These are phyloP conservation scores for Ascochyta koolunga DNA, from an alignment of 2,329 filamentous ascomycete genomes.

Conservation along the genomic window DNA sequence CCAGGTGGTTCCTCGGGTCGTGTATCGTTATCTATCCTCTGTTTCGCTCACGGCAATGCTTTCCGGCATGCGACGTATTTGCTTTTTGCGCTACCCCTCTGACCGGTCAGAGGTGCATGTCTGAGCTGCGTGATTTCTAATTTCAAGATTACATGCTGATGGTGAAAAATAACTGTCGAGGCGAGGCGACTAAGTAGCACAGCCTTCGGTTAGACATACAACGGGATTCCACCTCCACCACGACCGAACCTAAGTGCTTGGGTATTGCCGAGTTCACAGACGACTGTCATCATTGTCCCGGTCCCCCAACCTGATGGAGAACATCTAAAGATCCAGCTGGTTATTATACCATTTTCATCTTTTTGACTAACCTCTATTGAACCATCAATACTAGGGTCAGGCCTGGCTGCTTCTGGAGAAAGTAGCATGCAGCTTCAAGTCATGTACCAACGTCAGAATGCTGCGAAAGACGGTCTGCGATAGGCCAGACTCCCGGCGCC, in stretches of 20 bases:
- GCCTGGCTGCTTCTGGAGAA: background rate
- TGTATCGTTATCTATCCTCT: background rate
- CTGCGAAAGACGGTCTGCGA: constrained; percentile 1
- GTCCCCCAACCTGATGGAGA: background rate
- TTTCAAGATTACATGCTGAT: background rate
- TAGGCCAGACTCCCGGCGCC: background rate
- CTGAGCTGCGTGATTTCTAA: background rate
- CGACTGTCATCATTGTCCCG: background rate
- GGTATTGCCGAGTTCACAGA: background rate
- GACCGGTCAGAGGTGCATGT: background rate
- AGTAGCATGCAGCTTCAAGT: constrained; percentile 4
- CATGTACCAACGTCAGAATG: constrained; percentile 2
- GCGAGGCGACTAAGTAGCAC: background rate
- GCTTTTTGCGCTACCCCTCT: constrained; percentile 8
- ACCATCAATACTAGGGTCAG: background rate
- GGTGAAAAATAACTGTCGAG: constrained; percentile 1
- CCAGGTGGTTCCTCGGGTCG: background rate
- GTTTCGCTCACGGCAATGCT: constrained; percentile 1
- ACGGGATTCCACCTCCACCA: background rate
- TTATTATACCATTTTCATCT: background rate
- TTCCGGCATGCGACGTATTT: background rate
- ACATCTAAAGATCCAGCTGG: background rate
- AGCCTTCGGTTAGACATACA: background rate
- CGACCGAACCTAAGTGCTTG: background rate
- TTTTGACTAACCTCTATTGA: background rate